phyloP scores from a whole-genome alignment of 2,329 filamentous ascomycete species.

The Cercospora brassicicola region DNA sequence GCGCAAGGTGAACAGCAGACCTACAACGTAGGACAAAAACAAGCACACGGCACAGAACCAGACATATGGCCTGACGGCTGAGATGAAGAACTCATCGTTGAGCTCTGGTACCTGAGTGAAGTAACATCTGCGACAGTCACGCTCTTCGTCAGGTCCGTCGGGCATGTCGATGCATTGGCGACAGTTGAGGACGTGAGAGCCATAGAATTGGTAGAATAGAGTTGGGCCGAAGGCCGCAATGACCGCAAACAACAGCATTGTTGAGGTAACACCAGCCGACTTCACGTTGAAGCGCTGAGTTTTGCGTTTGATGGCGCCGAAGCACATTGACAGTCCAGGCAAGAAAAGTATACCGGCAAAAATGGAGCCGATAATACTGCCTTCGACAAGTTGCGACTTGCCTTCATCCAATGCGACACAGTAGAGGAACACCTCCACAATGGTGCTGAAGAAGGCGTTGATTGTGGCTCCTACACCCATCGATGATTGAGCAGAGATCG shows the following conservation, averaged over 20 bases:
- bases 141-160: slow-evolving; percentile 50
- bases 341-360: slow-evolving; percentile 95
- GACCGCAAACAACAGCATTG: slow-evolving; percentile 94
- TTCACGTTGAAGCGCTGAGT: slow-evolving; percentile 97
- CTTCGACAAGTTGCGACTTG: slow-evolving; percentile 89
- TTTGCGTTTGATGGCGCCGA: slow-evolving; percentile 94
- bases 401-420: slow-evolving; percentile 90
- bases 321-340: slow-evolving; percentile 96
- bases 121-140: slow-evolving; percentile 89
- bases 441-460: slow-evolving; percentile 96
- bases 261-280: slow-evolving; percentile 93
- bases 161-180: slow-evolving; percentile 51
- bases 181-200: slow-evolving; percentile 93
- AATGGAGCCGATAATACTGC: slow-evolving; percentile 95
- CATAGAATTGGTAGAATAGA: slow-evolving; percentile 97
- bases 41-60: slow-evolving; percentile 82
- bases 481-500: slow-evolving; percentile 95
- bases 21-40: slow-evolving; percentile 91
- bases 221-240: slow-evolving; percentile 95
- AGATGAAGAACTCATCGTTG: slow-evolving; percentile 82
- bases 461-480: slow-evolving; percentile 97
- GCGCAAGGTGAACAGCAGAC: slow-evolving; percentile 89
- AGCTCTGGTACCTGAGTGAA: slow-evolving; percentile 85
- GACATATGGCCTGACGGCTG: slow-evolving; percentile 90
- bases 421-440: slow-evolving; percentile 97